Evolutionary conservation across 2,329 filamentous ascomycete species (phyloP), one percentile per base, ranked within the genome.

Genomic region (Coniella lustricola): DNA sequence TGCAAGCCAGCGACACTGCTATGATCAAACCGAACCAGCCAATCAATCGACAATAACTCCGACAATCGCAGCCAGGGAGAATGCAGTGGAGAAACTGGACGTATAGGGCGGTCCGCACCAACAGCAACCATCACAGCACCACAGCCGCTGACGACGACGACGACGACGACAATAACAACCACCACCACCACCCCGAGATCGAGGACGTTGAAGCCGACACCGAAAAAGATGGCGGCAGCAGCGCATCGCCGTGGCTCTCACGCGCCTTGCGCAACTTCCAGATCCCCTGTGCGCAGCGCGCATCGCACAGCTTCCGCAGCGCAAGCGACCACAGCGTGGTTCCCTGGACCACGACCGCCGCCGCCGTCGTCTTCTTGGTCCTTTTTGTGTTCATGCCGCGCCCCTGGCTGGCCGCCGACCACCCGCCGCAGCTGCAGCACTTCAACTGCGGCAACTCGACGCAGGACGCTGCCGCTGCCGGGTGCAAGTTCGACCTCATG

Each of bases 401-500:
- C 21, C 46, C 46, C 3, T 48, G 46, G 46, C 46, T 48, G 7
- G 9, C 32, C 8, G 13, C 39, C 7, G 46, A 48, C 32, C 46
- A 29, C 16, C 46, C 46, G 10, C 31, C 20, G 32, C 20, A 16
- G n/a, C 32, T 37, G 4, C 46, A 21, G 9, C 36, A 48, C 33
- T 41, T 37, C 39, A 29, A 22, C 16, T 48, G 46, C 31, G 46
- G 46, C 5, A 48, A 48, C 38, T 43, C 46, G n/a, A 48, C 46
- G n/a, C 31, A 20, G 16, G 46, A 48, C 29, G 46, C 46, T 8
- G 25, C 33, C 20, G 46, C 46, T 4, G 46, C 46, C 2, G 46
- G 46, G 9, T 48, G 46, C 46, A 48, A 33, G 22, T 48, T 48
- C 21, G 46, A 48, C 32, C 16, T 43, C 21, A 42, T 48, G 46